phyloP scores from a whole-genome alignment of 2,329 filamentous ascomycete genomes.

The Saccharata proteae region DNA sequence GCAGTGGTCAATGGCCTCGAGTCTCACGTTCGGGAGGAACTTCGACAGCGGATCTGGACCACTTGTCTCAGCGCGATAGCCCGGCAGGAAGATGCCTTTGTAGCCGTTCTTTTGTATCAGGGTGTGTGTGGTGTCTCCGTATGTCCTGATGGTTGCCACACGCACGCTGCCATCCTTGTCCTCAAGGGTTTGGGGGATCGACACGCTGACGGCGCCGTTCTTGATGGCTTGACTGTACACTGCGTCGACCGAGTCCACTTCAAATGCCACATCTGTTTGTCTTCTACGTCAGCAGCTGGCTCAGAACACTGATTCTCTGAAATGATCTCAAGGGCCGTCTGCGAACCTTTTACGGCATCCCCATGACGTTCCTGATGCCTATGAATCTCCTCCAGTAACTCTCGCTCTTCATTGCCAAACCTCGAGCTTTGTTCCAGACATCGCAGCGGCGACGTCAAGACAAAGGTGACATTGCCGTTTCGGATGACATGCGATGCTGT shows the following conservation, averaged over 20 bases:
- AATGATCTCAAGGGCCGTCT: background rate
- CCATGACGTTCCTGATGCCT: conserved; percentile 76
- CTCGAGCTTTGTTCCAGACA: conserved; percentile 20
- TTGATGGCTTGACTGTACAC: conserved; percentile 65
- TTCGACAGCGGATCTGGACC: conserved; percentile 32
- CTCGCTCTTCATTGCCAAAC: conserved; percentile 44
- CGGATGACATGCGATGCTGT: conserved; percentile 74
- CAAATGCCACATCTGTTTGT: conserved; percentile 67
- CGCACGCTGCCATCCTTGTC: conserved; percentile 57
- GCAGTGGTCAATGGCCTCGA: conserved; percentile 83
- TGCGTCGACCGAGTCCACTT: conserved; percentile 76
- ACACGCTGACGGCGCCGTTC: conserved; percentile 50
- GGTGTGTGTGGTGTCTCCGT: conserved; percentile 91
- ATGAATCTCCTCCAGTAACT: conserved; percentile 62
- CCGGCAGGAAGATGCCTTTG: conserved; percentile 67
- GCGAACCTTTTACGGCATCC: conserved; percentile 64
- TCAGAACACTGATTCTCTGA: background rate
- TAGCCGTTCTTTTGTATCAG: conserved; percentile 65
- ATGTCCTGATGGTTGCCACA: conserved; percentile 75
- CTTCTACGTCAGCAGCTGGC: background rate
- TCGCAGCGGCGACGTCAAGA: conserved; percentile 71
- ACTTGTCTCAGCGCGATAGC: conserved; percentile 49
- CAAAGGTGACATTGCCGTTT: conserved; percentile 66
- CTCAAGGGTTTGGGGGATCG: conserved; percentile 40
- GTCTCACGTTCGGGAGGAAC: conserved; percentile 50